These are phyloP conservation scores for Collybiopsis confluens DNA, from an alignment of 768 basidiomycete genomes.

Conservation along the genomic window DNA sequence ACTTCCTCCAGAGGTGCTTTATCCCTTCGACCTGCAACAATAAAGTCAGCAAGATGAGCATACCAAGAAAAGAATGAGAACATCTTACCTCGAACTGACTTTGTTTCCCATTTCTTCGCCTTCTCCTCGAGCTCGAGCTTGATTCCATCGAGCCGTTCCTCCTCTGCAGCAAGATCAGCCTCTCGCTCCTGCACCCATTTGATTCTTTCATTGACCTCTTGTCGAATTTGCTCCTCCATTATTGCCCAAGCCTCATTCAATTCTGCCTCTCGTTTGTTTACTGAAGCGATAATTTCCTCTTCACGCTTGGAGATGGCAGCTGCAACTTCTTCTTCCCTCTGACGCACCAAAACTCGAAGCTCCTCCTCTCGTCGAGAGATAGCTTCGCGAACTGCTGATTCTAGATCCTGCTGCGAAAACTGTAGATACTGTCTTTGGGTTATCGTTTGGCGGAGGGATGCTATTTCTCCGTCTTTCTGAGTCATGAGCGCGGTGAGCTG, in stretches of 20 bases:
- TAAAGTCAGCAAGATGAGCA: not conserved
- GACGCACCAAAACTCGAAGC: slow-evolving; percentile 56
- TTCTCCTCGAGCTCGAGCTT: slow-evolving; percentile 48
- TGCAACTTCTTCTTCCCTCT: slow-evolving; percentile 69
- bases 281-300: slow-evolving; percentile 67
- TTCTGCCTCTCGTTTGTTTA: slow-evolving; percentile 60
- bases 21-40: slow-evolving; percentile 38
- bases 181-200: slow-evolving; percentile 48
- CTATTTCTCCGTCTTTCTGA: slow-evolving; percentile 61
- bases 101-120: slow-evolving; percentile 38
- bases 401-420: slow-evolving; percentile 33
- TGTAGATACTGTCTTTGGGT: slow-evolving; percentile 29
- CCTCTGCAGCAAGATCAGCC: slow-evolving; percentile 50
- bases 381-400: slow-evolving; percentile 50
- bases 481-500: slow-evolving; percentile 41
- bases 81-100: slow-evolving; percentile 20
- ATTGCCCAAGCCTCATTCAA: slow-evolving; percentile 54
- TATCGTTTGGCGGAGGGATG: slow-evolving; percentile 40
- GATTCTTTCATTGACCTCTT: slow-evolving; percentile 46
- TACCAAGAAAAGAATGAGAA: not conserved
- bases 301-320: slow-evolving; percentile 61
- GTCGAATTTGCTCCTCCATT: slow-evolving; percentile 46
- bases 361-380: slow-evolving; percentile 65
- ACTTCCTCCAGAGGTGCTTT: slow-evolving; percentile 71
- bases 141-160: slow-evolving; percentile 40